These are phyloP conservation scores for Saccharomycopsis fermentans DNA, from an alignment of 805 yeast genomes.

Conservation along the genomic window DNA sequence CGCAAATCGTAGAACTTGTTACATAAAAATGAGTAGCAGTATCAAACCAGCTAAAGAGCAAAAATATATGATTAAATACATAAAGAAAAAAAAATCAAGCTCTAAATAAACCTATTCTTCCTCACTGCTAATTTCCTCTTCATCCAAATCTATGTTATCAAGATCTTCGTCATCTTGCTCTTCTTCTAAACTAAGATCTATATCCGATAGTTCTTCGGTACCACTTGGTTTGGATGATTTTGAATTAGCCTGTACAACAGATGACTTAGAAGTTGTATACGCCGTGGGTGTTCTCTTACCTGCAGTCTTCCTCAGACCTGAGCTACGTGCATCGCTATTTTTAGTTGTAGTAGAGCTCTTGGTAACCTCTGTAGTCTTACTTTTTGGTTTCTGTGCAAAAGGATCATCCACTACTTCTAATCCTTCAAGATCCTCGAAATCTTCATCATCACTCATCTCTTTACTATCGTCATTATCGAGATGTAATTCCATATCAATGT, in stretches of 20 bases:
- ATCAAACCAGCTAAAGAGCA: neutral
- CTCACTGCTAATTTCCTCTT: constrained; percentile 5
- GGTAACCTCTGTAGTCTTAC: neutral
- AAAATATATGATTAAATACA: neutral
- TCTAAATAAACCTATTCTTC: neutral
- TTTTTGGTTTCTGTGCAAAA: neutral
- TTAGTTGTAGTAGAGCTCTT: neutral
- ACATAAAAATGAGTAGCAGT: no score
- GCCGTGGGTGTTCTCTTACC: neutral
- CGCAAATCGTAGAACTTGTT: no score
- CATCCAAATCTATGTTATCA: neutral
- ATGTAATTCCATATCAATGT: neutral
- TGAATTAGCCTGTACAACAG: neutral
- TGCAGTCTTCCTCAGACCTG: neutral
- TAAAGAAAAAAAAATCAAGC: neutral
- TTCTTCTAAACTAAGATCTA: neutral
- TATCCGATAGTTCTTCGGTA: neutral
- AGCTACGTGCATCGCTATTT: neutral
- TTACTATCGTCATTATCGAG: neutral
- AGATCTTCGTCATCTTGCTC: constrained; percentile 2
- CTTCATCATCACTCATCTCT: neutral
- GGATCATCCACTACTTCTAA: constrained; percentile 13
- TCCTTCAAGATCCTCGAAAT: neutral
- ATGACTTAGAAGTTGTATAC: neutral
- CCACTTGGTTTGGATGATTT: neutral